A percentile compares a stretch with the other conserved stretches of the same genome.
These are phyloP conservation scores for Kodamaea derodonti DNA, from an alignment of 1,139 yeast genomes.

Conservation along the genomic window DNA sequence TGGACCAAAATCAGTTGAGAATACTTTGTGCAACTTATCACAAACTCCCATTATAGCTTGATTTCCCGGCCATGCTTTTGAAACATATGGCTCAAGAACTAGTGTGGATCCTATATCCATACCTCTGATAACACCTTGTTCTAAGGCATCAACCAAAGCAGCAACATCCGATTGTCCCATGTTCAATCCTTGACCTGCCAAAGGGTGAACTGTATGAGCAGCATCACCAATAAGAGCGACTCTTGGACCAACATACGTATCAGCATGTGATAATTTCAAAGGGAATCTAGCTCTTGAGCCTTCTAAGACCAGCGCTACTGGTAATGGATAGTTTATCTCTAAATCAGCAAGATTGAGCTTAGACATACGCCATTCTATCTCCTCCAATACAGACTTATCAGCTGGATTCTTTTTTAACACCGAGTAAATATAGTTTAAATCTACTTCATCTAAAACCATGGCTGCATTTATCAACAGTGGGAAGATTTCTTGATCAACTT, in stretches of 20 bases:
- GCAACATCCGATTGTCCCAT: constrained; percentile 98
- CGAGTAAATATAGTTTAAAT: constrained; percentile 36
- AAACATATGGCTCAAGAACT: constrained; percentile 82
- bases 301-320: constrained; percentile 54
- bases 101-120: constrained; percentile 83
- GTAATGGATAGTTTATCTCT: constrained; percentile 65
- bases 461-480: constrained; percentile 80
- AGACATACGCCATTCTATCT: constrained; percentile 69
- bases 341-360: constrained; percentile 38
- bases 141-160: constrained; percentile 64
- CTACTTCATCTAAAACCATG: constrained; percentile 57
- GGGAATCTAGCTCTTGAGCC: constrained; percentile 87
- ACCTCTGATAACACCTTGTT: constrained; percentile 70
- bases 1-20: constrained; percentile 71
- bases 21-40: constrained; percentile 87
- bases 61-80: constrained; percentile 74
- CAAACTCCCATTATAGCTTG: constrained; percentile 82
- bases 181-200: constrained; percentile 96
- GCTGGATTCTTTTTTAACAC: constrained; percentile 31
- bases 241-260: constrained; percentile 76
- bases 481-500: constrained; percentile 59
- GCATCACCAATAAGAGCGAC: constrained; percentile 96
- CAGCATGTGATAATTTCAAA: constrained; percentile 83
- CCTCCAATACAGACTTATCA: constrained; percentile 54
- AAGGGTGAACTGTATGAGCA: constrained; percentile 95